Conservation (phyloP, 2,329 filamentous ascomycete species). For the Knoxdaviesia capensis region DNA sequence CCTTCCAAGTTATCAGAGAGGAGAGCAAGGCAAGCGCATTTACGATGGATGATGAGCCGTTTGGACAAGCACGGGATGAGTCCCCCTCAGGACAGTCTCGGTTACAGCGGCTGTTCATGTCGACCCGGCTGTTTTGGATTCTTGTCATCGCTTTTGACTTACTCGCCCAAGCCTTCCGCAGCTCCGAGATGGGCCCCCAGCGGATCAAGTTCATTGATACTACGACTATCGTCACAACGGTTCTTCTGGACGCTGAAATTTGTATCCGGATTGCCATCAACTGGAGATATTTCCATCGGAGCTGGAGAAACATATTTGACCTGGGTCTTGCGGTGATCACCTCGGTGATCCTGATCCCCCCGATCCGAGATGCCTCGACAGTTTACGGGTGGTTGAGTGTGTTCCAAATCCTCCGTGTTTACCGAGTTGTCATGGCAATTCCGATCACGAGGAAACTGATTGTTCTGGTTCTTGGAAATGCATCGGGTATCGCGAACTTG, state of each 20-base stretch:
- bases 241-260: conserved; percentile 67
- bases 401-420: conserved; percentile 83
- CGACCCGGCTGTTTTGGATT: conserved; percentile 61
- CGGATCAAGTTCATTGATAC: conserved; percentile 45
- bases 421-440: conserved; percentile 78
- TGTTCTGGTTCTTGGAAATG: conserved; percentile 72
- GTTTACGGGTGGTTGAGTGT: conserved; percentile 74
- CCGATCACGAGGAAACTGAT: conserved; percentile 77
- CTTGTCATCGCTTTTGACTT: conserved; percentile 60
- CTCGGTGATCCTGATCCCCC: conserved; percentile 65
- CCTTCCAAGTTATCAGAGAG: conserved; percentile 94
- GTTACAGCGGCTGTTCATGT: conserved; percentile 55
- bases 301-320: conserved; percentile 61
- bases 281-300: conserved; percentile 62
- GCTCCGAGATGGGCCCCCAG: conserved; percentile 46
- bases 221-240: conserved; percentile 57
- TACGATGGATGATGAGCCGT: conserved; percentile 43
- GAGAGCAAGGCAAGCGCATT: conserved; percentile 92
- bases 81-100: conserved; percentile 18
- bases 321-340: conserved; percentile 63
- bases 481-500: conserved; percentile 77
- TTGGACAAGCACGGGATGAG: not conserved
- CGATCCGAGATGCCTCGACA: conserved; percentile 50
- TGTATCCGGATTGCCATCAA: conserved; percentile 56
- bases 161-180: conserved; percentile 59